Percentiles rank a stretch among this genome's conserved stretches.
These are phyloP conservation scores for Talaromyces wortmannii DNA, from an alignment of 495 filamentous ascomycete genomes.

Conservation along the genomic window DNA sequence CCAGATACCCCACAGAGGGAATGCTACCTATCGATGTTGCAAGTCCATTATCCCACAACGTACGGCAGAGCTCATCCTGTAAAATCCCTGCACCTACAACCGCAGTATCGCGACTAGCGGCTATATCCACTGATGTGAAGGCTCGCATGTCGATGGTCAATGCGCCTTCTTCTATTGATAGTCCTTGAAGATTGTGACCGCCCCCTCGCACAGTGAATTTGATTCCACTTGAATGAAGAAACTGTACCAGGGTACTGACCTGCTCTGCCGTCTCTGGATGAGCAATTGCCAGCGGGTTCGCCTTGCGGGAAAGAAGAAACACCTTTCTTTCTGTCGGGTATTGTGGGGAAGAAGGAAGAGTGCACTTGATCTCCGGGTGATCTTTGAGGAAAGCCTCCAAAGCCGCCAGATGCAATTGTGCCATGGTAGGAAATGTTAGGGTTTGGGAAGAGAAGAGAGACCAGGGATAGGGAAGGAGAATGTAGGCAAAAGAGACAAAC, in stretches of 20 bases:
- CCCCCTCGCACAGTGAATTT: slow-evolving; percentile 26
- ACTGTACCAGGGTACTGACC: slow-evolving; percentile 19
- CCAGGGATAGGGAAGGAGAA: too few species aligned
- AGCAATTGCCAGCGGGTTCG: slow-evolving; percentile 18
- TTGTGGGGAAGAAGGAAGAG: slow-evolving; percentile 12
- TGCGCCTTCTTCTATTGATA: slow-evolving; percentile 13
- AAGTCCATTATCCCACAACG: slow-evolving; percentile 20
- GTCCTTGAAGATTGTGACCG: slow-evolving; percentile 26
- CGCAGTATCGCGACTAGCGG: slow-evolving; percentile 13
- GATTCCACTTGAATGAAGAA: slow-evolving; percentile 12
- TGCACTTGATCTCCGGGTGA: slow-evolving; percentile 16
- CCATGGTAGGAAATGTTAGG: background rate
- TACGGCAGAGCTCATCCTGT: slow-evolving; percentile 9
- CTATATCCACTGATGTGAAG: slow-evolving; percentile 22
- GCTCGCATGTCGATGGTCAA: slow-evolving; percentile 31
- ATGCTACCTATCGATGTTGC: slow-evolving; percentile 17
- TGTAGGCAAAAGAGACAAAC: too few species aligned
- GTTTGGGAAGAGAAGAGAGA: too few species aligned
- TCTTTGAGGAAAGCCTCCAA: slow-evolving; percentile 12
- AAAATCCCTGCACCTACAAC: slow-evolving; percentile 31
- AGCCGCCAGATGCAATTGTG: slow-evolving; percentile 4
- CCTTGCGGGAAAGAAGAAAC: slow-evolving; percentile 1
- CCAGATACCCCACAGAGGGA: slow-evolving; percentile 23
- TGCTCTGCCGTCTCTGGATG: slow-evolving; percentile 26
- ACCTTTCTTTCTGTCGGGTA: slow-evolving; percentile 9